Evolutionary conservation across 331 rosid species (phyloP), one percentile per base, ranked within the genome.

Genomic region (Dryas integrifolia): DNA sequence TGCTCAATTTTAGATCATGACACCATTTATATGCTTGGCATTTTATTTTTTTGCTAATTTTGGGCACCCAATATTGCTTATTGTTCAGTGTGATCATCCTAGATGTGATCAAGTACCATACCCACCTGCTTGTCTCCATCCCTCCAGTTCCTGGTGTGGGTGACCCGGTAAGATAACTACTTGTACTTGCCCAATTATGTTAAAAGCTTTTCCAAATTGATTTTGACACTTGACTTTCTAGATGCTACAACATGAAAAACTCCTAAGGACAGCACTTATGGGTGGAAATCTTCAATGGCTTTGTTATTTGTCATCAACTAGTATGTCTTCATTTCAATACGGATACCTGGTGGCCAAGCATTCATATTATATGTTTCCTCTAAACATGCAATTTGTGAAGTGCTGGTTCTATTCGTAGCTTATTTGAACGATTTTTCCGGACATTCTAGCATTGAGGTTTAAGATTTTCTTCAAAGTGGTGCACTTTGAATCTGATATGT

Each of bases 241-340:
- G 98, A 76, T 89, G 84, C 90, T 91, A 75, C 89, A 80, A 59
- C 88, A 86, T 77, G 89, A 86, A 82, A 82, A 83, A 12, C 82
- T 88, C 72, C 40, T 94, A 7, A 85, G 80, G 85, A 80, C 84
- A 75, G 67, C 78, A 2, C 85, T 89, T 73, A 65, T 69, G 70
- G 73, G 76, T 53, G 95, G 91, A 57, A 67, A 80, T 77, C 88
- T 91, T 75, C 89, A 39, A 70, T 88, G 97, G 91, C 88, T 94
- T 39, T 65, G 92, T 76, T 94, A 94, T 81, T 84, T 94, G 88
- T 89, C 96, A 56, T 87, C 97, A 24, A 91, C 97, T 26, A 83
- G 98, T 94, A 85, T 68, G 86, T 80, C 65, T 77, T 73, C 13
- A 5, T 45, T 77, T 69, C 64, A 72, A 21, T 67, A 35, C 9